phyloP scores from a whole-genome alignment of 805 yeast genomes.

The Teunomyces tritomae region DNA sequence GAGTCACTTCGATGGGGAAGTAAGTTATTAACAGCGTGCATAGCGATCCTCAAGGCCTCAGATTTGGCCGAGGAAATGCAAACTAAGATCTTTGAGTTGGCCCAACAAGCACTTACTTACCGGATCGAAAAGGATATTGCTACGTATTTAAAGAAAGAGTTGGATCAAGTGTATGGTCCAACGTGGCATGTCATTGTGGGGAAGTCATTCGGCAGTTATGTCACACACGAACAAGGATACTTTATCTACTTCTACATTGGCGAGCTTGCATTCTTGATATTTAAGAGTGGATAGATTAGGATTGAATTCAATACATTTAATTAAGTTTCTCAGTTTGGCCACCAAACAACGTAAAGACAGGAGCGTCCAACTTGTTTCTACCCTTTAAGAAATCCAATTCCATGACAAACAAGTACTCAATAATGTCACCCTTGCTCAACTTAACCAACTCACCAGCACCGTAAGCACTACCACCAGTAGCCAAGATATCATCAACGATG shows the following conservation, averaged over 20 bases:
- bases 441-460: conserved; percentile 87
- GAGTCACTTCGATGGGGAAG: neutral
- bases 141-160: conserved; percentile 57
- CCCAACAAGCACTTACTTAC: conserved; percentile 43
- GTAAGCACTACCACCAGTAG: conserved; percentile 95
- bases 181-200: conserved; percentile 86
- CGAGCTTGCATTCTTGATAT: conserved; percentile 62
- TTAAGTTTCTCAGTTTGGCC: conserved; percentile 64
- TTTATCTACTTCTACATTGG: conserved; percentile 73
- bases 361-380: conserved; percentile 79
- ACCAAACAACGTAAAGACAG: conserved; percentile 82
- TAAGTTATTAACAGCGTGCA: neutral
- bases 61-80: conserved; percentile 54
- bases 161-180: conserved; percentile 63
- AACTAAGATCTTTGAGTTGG: conserved; percentile 44
- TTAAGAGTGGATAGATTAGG: conserved; percentile 55
- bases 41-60: conserved; percentile 42
- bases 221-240: conserved; percentile 73
- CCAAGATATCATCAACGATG: conserved; percentile 93
- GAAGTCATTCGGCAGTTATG: conserved; percentile 73
- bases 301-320: neutral
- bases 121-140: conserved; percentile 63
- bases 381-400: conserved; percentile 95
- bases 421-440: conserved; percentile 64
- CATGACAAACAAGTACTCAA: conserved; percentile 86